Evolutionary conservation across 1,139 yeast species (phyloP), one percentile per base, ranked within the genome.

Genomic region (Saccharomyces pastorianus): DNA sequence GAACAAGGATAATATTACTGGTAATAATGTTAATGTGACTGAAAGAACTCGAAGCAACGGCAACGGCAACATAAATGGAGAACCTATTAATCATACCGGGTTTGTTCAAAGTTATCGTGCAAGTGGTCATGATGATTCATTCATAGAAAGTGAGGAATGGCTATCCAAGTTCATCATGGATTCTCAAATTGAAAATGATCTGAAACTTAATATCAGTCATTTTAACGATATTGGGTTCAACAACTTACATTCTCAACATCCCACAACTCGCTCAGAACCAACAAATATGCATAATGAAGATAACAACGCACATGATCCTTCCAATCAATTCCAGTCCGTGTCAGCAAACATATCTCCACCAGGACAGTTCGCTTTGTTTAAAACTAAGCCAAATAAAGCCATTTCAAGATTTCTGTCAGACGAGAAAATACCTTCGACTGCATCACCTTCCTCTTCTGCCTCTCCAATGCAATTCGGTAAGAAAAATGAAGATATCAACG

Each of bases 171-270:
- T 84, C 57, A 80, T 84, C 51, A 52, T 47, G 26, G 79, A 76
- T 55, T 77, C 86, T 23, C 83, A 93, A 41, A 76, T 81, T 65
- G 84, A 81, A 61, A 72, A 77, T 56, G 71, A 77, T 63, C 60
- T 71, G 64, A 67, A 75, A 31, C 60, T 68, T 11, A 63, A 64
- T 54, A 51, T 65, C 46, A 63, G 65, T 44, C 64, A 66, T 52
- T 77, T 84, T 54, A 80, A 83, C 55, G 81, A 82, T 52, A 80
- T 85, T 46, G 90, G 90, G 0, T 62, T 61, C 47, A 56, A 60
- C 13, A 61, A 60, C 51, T 51, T 60, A 9, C 51, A 55, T 41
- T 55, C 60, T 6, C 29, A 25, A 23, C 54, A 54, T 17, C 46
- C 53, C 8, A 26, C 17, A 28, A 34, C 14, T 25, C 50, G 50